phyloP scores from a whole-genome alignment of 495 filamentous ascomycete genomes.

The Tuber brumale region DNA sequence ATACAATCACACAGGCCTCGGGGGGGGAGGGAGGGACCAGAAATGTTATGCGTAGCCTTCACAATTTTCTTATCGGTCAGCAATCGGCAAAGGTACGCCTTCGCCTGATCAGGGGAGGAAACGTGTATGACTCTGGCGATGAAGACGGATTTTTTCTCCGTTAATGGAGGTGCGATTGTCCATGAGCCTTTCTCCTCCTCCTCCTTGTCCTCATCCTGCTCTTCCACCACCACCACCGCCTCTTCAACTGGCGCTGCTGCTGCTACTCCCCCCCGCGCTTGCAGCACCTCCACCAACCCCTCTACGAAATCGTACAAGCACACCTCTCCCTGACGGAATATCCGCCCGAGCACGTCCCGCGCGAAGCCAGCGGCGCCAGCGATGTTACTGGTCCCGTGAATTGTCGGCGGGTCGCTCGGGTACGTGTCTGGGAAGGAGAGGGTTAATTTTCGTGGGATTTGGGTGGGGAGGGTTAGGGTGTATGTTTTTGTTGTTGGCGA shows the following conservation, averaged over 20 bases:
- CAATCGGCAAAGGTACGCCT: constrained; percentile 62
- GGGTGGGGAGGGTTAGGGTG: constrained; percentile 50
- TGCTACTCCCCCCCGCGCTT: constrained; percentile 4
- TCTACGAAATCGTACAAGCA: constrained; percentile 86
- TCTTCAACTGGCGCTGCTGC: not conserved
- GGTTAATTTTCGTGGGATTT: constrained; percentile 51
- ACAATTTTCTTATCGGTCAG: constrained; percentile 75
- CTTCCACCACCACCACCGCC: constrained; percentile 31
- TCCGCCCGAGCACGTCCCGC: constrained; percentile 56
- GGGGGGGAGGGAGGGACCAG: constrained; percentile 42
- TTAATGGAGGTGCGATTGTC: constrained; percentile 62
- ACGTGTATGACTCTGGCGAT: constrained; percentile 67
- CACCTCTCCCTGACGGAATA: constrained; percentile 66
- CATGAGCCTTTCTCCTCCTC: constrained; percentile 47
- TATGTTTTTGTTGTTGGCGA: constrained; percentile 16
- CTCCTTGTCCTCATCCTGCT: constrained; percentile 25
- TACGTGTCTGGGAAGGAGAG: constrained; percentile 66
- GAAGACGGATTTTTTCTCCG: constrained; percentile 84
- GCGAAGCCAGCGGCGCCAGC: constrained; percentile 50
- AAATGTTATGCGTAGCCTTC: constrained; percentile 86
- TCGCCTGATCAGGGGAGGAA: constrained; percentile 60
- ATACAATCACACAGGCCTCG: not conserved
- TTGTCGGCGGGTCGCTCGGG: constrained; percentile 60
- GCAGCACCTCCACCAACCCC: constrained; percentile 46
- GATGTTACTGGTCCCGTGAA: constrained; percentile 55